These are phyloP conservation scores for Gossypium mustelinum DNA, from an alignment of 345 rosid species.

Conservation along the genomic window DNA sequence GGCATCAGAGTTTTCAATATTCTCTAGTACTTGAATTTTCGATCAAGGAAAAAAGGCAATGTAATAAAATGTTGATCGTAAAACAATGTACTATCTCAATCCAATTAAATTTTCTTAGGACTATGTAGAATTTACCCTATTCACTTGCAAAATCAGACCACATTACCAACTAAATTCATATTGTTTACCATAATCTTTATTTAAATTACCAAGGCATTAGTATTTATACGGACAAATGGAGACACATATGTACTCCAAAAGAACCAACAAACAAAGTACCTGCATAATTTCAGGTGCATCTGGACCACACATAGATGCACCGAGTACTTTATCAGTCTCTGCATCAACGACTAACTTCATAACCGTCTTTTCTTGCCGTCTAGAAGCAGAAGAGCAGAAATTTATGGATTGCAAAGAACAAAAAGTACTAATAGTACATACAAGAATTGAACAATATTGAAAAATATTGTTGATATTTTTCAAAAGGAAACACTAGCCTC, in stretches of 20 bases:
- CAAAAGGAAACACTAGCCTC: too few relatives aligned
- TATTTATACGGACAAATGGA: background rate
- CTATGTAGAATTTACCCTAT: background rate
- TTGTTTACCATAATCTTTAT: background rate
- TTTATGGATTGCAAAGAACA: background rate
- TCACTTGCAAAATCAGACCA: background rate
- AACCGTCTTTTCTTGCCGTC: constrained; percentile 90
- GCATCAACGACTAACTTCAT: constrained; percentile 94
- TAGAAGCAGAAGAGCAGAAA: constrained; percentile 28
- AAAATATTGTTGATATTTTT: too few relatives aligned
- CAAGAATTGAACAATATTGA: background rate
- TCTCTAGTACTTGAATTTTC: background rate
- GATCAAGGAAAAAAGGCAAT: background rate
- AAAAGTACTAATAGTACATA: background rate
- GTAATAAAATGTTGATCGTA: background rate
- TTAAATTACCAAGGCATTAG: background rate
- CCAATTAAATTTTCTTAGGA: background rate
- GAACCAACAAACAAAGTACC: constrained; percentile 34
- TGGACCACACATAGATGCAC: constrained; percentile 97
- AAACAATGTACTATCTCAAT: background rate
- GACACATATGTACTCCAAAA: background rate
- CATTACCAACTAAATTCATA: background rate
- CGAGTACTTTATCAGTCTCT: constrained; percentile 84
- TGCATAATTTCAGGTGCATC: constrained; percentile 97
- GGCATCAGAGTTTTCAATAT: background rate